phyloP scores from a whole-genome alignment of 2,329 filamentous ascomycete species.

The Falciphora oryzae region DNA sequence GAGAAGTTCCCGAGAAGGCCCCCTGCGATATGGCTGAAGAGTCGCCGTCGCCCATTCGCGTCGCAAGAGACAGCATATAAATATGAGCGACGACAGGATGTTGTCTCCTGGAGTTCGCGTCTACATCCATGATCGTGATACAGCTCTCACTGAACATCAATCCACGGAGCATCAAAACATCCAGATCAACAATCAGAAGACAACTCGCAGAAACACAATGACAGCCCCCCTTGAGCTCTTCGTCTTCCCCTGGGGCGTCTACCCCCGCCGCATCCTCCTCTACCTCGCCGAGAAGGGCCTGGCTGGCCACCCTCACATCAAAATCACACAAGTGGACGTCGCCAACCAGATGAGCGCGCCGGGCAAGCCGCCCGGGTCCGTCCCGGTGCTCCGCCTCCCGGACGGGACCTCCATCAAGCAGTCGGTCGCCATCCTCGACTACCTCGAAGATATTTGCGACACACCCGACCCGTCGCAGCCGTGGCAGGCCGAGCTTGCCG shows the following conservation, averaged over 20 bases:
- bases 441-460: conserved; percentile 3
- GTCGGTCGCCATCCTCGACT: conserved; percentile 5
- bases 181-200: too few species aligned
- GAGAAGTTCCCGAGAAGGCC: not conserved
- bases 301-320: not conserved
- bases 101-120: not conserved
- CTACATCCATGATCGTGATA: not conserved
- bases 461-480: not conserved
- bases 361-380: not conserved
- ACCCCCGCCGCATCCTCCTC: conserved; percentile 1
- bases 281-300: conserved; percentile 3
- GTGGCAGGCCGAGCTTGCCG: not conserved
- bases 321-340: not conserved
- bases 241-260: conserved; percentile 5
- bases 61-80: not conserved
- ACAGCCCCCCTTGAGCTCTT: not conserved
- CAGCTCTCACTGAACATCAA: too few species aligned
- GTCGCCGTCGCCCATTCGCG: not conserved
- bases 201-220: not conserved
- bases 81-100: not conserved
- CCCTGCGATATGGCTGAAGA: not conserved
- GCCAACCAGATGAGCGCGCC: not conserved
- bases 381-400: not conserved
- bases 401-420: not conserved
- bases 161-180: not conserved